A percentile compares a stretch with the other conserved stretches of the same genome.
Evolutionary conservation across 345 rosid species (phyloP).

Genomic region (Microcos paniculata): DNA sequence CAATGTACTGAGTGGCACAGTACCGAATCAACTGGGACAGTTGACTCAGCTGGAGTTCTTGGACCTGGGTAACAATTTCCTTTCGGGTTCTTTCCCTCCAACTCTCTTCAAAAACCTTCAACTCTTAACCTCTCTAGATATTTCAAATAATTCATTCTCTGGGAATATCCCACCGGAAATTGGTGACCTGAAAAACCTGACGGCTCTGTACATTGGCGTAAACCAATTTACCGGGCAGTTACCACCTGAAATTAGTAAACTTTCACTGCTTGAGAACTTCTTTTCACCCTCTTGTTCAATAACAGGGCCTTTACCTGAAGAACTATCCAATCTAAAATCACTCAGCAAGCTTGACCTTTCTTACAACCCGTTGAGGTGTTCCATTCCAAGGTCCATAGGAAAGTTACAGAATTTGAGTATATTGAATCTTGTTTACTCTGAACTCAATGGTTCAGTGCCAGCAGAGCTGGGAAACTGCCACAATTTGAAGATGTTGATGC

Average conservation of each 20-base stretch:
- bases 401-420: constrained; percentile 46
- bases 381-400: constrained; percentile 61
- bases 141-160: constrained; percentile 70
- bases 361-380: constrained; percentile 68
- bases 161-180: constrained; percentile 61
- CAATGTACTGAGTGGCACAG: constrained; percentile 50
- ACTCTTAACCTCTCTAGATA: constrained; percentile 53
- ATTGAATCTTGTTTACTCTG: constrained; percentile 56
- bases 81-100: constrained; percentile 62
- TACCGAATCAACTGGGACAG: constrained; percentile 50
- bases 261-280: constrained; percentile 52
- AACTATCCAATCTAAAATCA: constrained; percentile 41
- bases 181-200: constrained; percentile 53
- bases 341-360: constrained; percentile 74
- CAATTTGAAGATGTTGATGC: constrained; percentile 57
- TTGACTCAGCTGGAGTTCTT: constrained; percentile 46
- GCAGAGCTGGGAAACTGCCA: constrained; percentile 66
- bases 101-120: constrained; percentile 42
- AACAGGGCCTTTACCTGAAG: constrained; percentile 73
- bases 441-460: constrained; percentile 69
- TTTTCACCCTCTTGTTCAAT: constrained; percentile 56
- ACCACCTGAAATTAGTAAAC: constrained; percentile 68
- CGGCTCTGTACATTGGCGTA: constrained; percentile 68
- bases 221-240: constrained; percentile 64
- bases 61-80: constrained; percentile 59